Conservation (phyloP, 2,329 filamentous ascomycete genomes). For the Ceratocystis alfenasii region DNA sequence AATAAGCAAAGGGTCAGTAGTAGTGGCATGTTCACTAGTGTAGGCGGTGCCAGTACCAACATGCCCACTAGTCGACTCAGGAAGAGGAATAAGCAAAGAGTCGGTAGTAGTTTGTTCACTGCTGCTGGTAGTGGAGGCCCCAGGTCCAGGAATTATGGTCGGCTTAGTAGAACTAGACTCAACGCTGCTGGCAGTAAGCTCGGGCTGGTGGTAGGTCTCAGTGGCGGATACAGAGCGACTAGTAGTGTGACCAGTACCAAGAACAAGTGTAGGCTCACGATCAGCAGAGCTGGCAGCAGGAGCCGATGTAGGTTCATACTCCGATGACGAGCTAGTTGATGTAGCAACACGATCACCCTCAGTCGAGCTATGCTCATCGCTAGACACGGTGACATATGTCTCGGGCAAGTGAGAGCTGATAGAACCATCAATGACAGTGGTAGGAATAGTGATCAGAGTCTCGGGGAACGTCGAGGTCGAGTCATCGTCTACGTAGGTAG, state of each 20-base stretch:
- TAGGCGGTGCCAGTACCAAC: no score
- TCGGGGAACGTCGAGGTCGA: conserved; percentile 20
- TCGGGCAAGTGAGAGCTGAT: background rate
- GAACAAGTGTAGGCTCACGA: background rate
- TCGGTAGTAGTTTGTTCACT: no score
- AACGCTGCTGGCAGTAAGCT: background rate
- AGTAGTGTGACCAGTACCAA: background rate
- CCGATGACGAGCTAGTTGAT: background rate
- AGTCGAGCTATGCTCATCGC: background rate
- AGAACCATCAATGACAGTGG: background rate
- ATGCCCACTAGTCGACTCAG: background rate
- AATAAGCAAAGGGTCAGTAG: background rate
- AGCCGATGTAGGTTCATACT: background rate
- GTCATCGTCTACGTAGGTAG: conserved; percentile 12
- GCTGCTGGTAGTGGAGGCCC: background rate
- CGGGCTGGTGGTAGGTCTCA: background rate
- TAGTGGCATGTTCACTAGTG: background rate
- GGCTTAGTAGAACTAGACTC: background rate
- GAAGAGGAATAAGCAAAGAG: no score
- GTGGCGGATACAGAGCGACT: background rate
- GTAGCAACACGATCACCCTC: background rate
- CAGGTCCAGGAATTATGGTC: background rate
- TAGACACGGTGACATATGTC: background rate
- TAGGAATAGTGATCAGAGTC: conserved; percentile 9
- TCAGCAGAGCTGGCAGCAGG: background rate